phyloP scores from a whole-genome alignment of 139 green algal genomes.

The Haematococcus sp. region DNA sequence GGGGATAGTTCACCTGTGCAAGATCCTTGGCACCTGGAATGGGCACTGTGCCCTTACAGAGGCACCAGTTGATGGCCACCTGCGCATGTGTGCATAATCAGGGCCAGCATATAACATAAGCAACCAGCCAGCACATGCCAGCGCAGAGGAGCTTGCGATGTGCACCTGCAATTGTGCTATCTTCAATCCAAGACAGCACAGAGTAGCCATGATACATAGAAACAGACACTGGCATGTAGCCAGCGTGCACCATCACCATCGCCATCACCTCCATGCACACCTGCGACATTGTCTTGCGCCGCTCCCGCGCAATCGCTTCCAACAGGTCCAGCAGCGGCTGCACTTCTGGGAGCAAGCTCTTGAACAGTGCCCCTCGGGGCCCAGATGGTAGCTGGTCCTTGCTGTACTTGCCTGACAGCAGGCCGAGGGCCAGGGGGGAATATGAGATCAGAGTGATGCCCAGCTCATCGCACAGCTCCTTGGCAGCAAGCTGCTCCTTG shows the following conservation, averaged over 20 bases:
- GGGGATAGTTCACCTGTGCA: constrained; percentile 44
- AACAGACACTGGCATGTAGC: too few relatives aligned
- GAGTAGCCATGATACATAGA: too few relatives aligned
- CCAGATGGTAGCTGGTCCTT: constrained; percentile 54
- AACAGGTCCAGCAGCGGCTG: constrained; percentile 60
- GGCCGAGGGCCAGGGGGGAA: constrained; percentile 84
- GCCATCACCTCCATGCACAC: constrained; percentile 15
- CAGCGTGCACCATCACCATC: neutral
- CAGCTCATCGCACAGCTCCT: constrained; percentile 79
- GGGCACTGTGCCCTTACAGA: constrained; percentile 88
- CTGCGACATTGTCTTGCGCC: constrained; percentile 70
- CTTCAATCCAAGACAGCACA: too few relatives aligned
- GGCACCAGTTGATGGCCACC: constrained; percentile 96
- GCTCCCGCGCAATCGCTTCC: constrained; percentile 53
- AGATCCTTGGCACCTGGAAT: constrained; percentile 92
- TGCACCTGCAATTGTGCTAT: too few relatives aligned
- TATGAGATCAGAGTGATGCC: constrained; percentile 92
- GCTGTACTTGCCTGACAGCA: constrained; percentile 81
- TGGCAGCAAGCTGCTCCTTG: constrained; percentile 55
- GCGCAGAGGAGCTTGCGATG: too few relatives aligned
- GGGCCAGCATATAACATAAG: neutral
- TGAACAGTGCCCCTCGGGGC: constrained; percentile 76
- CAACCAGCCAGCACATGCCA: neutral
- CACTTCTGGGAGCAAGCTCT: constrained; percentile 75
- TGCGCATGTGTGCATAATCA: constrained; percentile 33